These are phyloP conservation scores for Boletus subcaerulescens DNA, from an alignment of 768 basidiomycete species.

Conservation along the genomic window DNA sequence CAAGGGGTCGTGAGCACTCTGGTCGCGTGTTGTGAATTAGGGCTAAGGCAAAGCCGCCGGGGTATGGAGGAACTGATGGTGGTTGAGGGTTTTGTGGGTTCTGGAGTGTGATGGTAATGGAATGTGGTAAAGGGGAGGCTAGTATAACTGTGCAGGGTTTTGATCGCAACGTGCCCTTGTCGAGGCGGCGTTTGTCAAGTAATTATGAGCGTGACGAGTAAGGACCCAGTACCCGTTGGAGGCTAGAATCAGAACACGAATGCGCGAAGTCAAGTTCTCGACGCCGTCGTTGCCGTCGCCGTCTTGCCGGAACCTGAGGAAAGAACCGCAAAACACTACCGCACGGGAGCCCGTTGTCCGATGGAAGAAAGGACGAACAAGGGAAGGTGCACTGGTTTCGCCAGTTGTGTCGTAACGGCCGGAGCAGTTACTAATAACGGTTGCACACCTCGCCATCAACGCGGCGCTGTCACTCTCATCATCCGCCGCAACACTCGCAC, in stretches of 20 bases:
- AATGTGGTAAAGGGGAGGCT: slow-evolving; percentile 62
- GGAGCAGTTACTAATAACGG: slow-evolving; percentile 28
- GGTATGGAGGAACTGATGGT: slow-evolving; percentile 30
- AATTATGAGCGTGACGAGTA: slow-evolving; percentile 30
- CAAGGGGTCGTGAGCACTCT: slow-evolving; percentile 55
- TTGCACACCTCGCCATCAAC: slow-evolving; percentile 20
- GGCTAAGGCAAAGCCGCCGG: slow-evolving; percentile 26
- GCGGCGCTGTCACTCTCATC: slow-evolving; percentile 17
- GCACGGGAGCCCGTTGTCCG: slow-evolving; percentile 19
- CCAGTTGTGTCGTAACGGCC: slow-evolving; percentile 31
- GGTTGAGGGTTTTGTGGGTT: slow-evolving; percentile 37
- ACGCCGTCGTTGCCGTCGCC: slow-evolving; percentile 13
- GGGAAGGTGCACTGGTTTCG: slow-evolving; percentile 32
- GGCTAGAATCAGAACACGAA: slow-evolving; percentile 20
- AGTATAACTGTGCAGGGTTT: slow-evolving; percentile 51
- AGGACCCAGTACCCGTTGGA: slow-evolving; percentile 17
- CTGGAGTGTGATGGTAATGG: slow-evolving; percentile 36
- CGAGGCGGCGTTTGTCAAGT: slow-evolving; percentile 50
- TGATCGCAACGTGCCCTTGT: slow-evolving; percentile 79
- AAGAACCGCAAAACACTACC: slow-evolving; percentile 5
- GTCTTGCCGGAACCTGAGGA: slow-evolving; percentile 4
- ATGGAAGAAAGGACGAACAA: slow-evolving; percentile 17
- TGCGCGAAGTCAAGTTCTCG: slow-evolving; percentile 18
- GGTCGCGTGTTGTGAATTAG: slow-evolving; percentile 39
- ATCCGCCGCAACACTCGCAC: not conserved